Evolutionary conservation across 2,329 filamentous ascomycete species (phyloP).

Genomic region (Elsinoe arachidis): DNA sequence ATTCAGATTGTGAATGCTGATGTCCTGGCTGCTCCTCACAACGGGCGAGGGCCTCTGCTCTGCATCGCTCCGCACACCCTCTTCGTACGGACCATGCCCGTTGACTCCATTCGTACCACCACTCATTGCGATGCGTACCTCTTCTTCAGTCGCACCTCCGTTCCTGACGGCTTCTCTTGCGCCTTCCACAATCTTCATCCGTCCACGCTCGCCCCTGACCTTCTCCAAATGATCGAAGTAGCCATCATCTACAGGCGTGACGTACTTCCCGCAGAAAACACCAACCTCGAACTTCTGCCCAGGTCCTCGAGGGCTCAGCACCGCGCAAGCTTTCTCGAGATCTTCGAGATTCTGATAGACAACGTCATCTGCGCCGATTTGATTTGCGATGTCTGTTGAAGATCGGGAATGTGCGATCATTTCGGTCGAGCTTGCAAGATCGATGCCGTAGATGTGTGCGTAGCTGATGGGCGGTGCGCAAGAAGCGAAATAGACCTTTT

Average conservation of each 20-base stretch:
- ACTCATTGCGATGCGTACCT: slow-evolving; percentile 54
- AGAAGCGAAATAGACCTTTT: slow-evolving; percentile 72
- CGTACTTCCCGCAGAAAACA: slow-evolving; percentile 82
- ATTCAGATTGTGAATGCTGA: slow-evolving; percentile 51
- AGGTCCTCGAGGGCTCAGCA: slow-evolving; percentile 53
- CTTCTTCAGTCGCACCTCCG: slow-evolving; percentile 51
- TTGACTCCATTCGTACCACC: slow-evolving; percentile 40
- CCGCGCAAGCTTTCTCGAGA: slow-evolving; percentile 68
- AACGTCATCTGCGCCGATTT: slow-evolving; percentile 67
- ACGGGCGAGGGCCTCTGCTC: slow-evolving; percentile 24
- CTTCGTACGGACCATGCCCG: slow-evolving; percentile 15
- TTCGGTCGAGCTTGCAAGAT: slow-evolving; percentile 62
- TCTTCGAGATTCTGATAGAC: slow-evolving; percentile 71
- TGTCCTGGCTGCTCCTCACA: slow-evolving; percentile 42
- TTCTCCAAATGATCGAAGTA: slow-evolving; percentile 77
- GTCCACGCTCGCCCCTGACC: slow-evolving; percentile 60
- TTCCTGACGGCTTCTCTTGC: slow-evolving; percentile 57
- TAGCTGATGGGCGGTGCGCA: slow-evolving; percentile 75
- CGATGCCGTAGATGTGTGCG: slow-evolving; percentile 80
- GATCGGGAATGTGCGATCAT: slow-evolving; percentile 62
- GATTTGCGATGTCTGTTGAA: slow-evolving; percentile 51
- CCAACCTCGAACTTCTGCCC: slow-evolving; percentile 73
- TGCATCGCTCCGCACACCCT: slow-evolving; percentile 22
- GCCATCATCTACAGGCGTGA: slow-evolving; percentile 66
- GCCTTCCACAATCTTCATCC: slow-evolving; percentile 56